Conservation (phyloP, 1,139 yeast genomes). For the Candida neerlandica region DNA sequence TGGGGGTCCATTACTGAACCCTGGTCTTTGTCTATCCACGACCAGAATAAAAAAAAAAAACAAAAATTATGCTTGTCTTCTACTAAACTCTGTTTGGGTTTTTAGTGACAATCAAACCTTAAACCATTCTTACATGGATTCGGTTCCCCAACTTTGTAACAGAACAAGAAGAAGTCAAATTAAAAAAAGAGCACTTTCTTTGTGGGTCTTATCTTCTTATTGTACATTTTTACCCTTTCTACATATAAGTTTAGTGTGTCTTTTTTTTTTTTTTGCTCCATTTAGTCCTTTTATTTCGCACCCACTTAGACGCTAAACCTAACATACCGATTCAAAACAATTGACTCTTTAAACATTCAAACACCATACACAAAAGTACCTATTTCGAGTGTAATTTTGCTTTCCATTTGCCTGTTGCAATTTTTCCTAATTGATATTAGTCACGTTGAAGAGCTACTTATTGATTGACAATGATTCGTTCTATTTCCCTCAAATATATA, state of each 20-base stretch:
- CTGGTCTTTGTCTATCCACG: background rate
- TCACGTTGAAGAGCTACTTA: background rate
- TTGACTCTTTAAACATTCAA: background rate
- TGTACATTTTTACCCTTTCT: background rate
- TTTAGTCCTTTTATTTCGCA: background rate
- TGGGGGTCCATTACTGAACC: background rate
- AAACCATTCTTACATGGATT: background rate
- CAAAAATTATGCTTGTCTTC: too few relatives aligned
- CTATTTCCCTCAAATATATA: background rate
- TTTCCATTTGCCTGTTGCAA: background rate
- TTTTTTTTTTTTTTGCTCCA: background rate
- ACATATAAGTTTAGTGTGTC: background rate
- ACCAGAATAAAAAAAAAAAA: too few relatives aligned
- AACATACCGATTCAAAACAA: constrained; percentile 1
- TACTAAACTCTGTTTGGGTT: too few relatives aligned
- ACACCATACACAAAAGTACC: background rate
- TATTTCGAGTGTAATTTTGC: background rate
- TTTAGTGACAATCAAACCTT: background rate
- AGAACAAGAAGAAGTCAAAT: too few relatives aligned
- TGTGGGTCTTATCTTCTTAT: background rate
- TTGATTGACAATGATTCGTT: too few relatives aligned
- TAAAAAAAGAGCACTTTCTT: too few relatives aligned
- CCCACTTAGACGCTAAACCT: background rate
- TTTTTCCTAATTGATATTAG: background rate
- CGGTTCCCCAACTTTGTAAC: background rate